Evolutionary conservation across 805 yeast genomes (phyloP).

Genomic region (Candida maris): DNA sequence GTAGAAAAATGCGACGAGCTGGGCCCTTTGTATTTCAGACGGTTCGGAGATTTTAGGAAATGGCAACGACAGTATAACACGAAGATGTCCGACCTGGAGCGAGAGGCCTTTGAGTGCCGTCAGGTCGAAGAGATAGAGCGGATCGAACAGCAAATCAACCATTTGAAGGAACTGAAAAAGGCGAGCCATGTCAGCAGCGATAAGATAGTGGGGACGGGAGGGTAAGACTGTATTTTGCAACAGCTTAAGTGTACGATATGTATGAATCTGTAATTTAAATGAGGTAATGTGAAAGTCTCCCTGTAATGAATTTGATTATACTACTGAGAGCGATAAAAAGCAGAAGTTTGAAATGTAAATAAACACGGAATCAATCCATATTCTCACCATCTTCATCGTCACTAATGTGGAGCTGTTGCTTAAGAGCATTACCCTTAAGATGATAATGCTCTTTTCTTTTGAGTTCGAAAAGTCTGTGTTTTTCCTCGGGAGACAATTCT

Average conservation of each 20-base stretch:
- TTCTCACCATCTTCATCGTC: slow-evolving; percentile 25
- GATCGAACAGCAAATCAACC: slow-evolving; percentile 17
- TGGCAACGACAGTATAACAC: slow-evolving; percentile 21
- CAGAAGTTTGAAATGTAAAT: too few relatives aligned
- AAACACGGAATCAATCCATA: too few relatives aligned
- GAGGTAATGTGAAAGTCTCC: too few relatives aligned
- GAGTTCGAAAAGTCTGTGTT: slow-evolving; percentile 68
- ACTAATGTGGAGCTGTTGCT: slow-evolving; percentile 35
- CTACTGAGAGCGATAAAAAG: too few relatives aligned
- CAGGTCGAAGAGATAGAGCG: slow-evolving; percentile 14
- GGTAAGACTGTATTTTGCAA: not conserved
- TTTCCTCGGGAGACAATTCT: slow-evolving; percentile 50
- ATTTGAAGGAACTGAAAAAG: slow-evolving; percentile 12
- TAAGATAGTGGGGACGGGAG: slow-evolving; percentile 11
- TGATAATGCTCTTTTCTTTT: slow-evolving; percentile 80
- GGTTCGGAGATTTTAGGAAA: slow-evolving; percentile 21
- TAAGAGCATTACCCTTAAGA: slow-evolving; percentile 47
- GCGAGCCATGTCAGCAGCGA: slow-evolving; percentile 5
- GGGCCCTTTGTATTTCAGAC: slow-evolving; percentile 21
- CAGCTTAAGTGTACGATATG: not conserved
- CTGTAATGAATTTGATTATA: slow-evolving; percentile 1
- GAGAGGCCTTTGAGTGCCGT: slow-evolving; percentile 13
- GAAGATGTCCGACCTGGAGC: slow-evolving; percentile 14
- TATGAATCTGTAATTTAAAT: too few relatives aligned
- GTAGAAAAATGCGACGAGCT: slow-evolving; percentile 19